Percentiles rank a stretch among this genome's conserved stretches.
phyloP scores from a whole-genome alignment of 1,284 basidiomycete species.

The Somion occarium region DNA sequence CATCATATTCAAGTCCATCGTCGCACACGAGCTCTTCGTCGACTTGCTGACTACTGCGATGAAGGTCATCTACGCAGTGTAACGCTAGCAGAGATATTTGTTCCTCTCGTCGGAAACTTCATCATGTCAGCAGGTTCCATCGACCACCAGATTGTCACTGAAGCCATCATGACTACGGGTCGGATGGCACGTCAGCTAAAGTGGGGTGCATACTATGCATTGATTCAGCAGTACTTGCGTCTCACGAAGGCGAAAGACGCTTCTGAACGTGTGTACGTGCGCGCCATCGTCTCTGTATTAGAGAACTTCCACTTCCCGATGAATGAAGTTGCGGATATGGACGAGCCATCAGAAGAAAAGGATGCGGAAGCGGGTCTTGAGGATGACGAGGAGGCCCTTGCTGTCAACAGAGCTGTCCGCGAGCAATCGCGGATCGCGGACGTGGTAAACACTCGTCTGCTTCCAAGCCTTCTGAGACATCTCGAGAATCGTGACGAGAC shows the following conservation, averaged over 20 bases:
- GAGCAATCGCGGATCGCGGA: slow-evolving; percentile 54
- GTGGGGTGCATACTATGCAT: slow-evolving; percentile 84
- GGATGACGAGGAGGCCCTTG: slow-evolving; percentile 27
- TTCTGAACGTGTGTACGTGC: slow-evolving; percentile 83
- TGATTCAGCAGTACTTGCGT: slow-evolving; percentile 83
- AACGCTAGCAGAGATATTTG: slow-evolving; percentile 79
- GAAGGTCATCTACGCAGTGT: slow-evolving; percentile 66
- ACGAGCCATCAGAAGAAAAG: slow-evolving; percentile 25
- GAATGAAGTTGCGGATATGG: slow-evolving; percentile 28
- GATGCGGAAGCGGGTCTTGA: slow-evolving; percentile 27
- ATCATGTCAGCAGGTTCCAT: slow-evolving; percentile 65
- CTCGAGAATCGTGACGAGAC: slow-evolving; percentile 80
- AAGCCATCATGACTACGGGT: slow-evolving; percentile 80
- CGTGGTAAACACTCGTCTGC: slow-evolving; percentile 69
- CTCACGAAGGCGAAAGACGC: slow-evolving; percentile 67
- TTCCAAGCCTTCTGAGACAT: slow-evolving; percentile 75
- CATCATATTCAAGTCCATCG: slow-evolving; percentile 94
- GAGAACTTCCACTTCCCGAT: slow-evolving; percentile 93
- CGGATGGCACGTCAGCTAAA: slow-evolving; percentile 68
- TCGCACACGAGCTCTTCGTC: slow-evolving; percentile 81
- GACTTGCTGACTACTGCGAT: slow-evolving; percentile 81
- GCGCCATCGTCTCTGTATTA: slow-evolving; percentile 81
- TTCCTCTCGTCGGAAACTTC: slow-evolving; percentile 86
- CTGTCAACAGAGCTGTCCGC: slow-evolving; percentile 26
- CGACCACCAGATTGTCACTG: slow-evolving; percentile 90